Conservation (phyloP, 768 basidiomycete species). For the Hericium rajendrae region DNA sequence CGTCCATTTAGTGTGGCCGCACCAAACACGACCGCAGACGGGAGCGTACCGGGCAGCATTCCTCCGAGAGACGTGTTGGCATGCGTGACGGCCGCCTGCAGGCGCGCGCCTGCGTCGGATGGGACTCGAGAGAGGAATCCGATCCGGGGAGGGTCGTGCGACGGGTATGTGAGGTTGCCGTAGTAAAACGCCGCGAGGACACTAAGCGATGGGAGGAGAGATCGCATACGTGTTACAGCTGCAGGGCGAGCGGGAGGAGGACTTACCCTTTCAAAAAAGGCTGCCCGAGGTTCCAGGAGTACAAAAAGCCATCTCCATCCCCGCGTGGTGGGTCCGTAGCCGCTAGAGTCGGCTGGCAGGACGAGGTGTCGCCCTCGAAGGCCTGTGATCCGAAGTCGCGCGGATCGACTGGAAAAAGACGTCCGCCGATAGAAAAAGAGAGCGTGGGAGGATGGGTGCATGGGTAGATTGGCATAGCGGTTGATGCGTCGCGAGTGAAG, state of each 20-base stretch:
- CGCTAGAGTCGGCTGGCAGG: slow-evolving; percentile 47
- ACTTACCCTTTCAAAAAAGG: slow-evolving; percentile 70
- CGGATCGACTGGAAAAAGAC: slow-evolving; percentile 64
- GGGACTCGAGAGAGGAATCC: slow-evolving; percentile 69
- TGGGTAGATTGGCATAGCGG: slow-evolving; percentile 29
- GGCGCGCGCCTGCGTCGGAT: slow-evolving; percentile 32
- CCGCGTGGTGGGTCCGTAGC: slow-evolving; percentile 49
- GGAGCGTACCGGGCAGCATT: no score
- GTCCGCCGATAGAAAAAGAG: slow-evolving; percentile 59
- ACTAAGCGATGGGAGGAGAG: slow-evolving; percentile 24
- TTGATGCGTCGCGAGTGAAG: slow-evolving; percentile 25
- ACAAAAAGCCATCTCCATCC: slow-evolving; percentile 41
- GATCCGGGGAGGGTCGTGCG: slow-evolving; percentile 55
- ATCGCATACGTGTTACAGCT: background rate
- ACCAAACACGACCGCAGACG: no score
- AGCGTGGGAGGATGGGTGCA: slow-evolving; percentile 56
- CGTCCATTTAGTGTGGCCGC: no score
- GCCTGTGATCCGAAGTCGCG: slow-evolving; percentile 53
- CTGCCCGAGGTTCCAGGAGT: slow-evolving; percentile 70
- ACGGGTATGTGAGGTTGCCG: slow-evolving; percentile 62
- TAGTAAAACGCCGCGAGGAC: slow-evolving; percentile 61
- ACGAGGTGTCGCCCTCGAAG: slow-evolving; percentile 13
- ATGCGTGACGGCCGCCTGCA: slow-evolving; percentile 22
- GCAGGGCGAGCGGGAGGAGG: background rate
- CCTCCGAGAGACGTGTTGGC: no score